Percentiles rank a stretch among this genome's conserved stretches.
These are phyloP conservation scores for Neurospora pannonica DNA, from an alignment of 495 filamentous ascomycete species.

Conservation along the genomic window DNA sequence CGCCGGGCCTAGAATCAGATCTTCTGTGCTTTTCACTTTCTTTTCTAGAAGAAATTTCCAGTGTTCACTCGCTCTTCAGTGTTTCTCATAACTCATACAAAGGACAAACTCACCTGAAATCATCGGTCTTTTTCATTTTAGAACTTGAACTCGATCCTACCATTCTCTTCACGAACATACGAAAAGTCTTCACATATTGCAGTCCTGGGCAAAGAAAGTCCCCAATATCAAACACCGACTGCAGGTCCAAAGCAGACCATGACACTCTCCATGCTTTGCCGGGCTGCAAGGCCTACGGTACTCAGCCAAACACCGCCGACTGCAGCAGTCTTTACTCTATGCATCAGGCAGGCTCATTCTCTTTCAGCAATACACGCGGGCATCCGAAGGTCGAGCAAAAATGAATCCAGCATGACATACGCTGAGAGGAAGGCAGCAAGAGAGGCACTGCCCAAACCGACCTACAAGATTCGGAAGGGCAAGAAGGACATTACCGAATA, in stretches of 20 bases:
- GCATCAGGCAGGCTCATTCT: conserved; percentile 8
- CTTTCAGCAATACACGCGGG: conserved; percentile 24
- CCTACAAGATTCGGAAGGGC: conserved; percentile 33
- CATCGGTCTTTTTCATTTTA: neutral
- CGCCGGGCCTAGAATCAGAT: neutral
- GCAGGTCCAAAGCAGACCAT: conserved; percentile 5
- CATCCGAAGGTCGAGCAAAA: conserved; percentile 11
- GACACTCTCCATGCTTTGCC: conserved; percentile 13
- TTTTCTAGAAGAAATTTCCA: neutral
- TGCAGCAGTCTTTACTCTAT: conserved; percentile 1
- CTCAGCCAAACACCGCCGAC: neutral
- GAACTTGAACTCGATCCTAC: neutral
- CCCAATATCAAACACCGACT: neutral
- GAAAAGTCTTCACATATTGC: neutral
- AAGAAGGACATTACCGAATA: conserved; percentile 35
- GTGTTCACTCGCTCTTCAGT: neutral
- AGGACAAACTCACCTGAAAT: neutral
- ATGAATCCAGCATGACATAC: conserved; percentile 13
- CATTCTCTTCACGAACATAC: neutral
- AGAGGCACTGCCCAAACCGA: conserved; percentile 10
- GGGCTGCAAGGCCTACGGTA: conserved; percentile 9
- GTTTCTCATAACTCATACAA: neutral
- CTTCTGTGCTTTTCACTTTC: neutral
- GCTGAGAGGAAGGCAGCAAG: conserved; percentile 16
- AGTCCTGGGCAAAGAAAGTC: neutral